Conservation (phyloP, 768 basidiomycete species). For the Asterophora lycoperdoides region DNA sequence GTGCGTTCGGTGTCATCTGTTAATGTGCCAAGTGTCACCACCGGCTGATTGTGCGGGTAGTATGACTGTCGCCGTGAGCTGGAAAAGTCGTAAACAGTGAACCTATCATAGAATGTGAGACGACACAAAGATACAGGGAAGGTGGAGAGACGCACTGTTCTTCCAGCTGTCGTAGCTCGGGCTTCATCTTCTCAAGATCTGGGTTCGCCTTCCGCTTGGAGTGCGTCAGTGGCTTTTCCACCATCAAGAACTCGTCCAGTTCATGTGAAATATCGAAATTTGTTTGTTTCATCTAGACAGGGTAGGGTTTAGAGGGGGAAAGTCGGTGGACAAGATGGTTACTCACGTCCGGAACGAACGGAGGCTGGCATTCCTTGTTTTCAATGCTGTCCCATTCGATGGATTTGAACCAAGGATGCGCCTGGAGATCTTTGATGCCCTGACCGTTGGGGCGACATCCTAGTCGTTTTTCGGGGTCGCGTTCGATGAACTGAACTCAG, state of each 20-base stretch:
- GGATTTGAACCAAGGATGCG: conserved; percentile 79
- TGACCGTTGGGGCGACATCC: conserved; percentile 71
- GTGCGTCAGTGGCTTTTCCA: conserved; percentile 96
- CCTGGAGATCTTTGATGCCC: conserved; percentile 74
- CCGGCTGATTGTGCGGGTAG: conserved; percentile 79
- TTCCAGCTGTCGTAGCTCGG: conserved; percentile 88
- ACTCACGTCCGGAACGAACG: conserved; percentile 92
- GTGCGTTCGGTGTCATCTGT: conserved; percentile 40
- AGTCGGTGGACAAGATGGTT: neutral
- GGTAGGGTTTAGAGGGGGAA: conserved; percentile 4
- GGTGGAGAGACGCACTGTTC: conserved; percentile 62
- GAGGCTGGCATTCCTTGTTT: conserved; percentile 66
- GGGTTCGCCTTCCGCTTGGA: conserved; percentile 85
- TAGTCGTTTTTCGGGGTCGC: conserved; percentile 71
- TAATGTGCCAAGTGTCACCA: conserved; percentile 37
- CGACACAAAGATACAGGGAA: neutral
- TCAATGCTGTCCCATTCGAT: conserved; percentile 81
- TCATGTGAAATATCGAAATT: conserved; percentile 98
- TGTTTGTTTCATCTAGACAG: conserved; percentile 80
- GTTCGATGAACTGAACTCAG: conserved; percentile 69
- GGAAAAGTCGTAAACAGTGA: conserved; percentile 84
- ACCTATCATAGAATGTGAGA: conserved; percentile 42
- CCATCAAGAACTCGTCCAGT: conserved; percentile 94
- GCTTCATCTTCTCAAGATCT: conserved; percentile 84
- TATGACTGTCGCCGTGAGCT: conserved; percentile 73